These are phyloP conservation scores for Albophoma yamanashiensis DNA, from an alignment of 2,329 filamentous ascomycete genomes.

Conservation along the genomic window DNA sequence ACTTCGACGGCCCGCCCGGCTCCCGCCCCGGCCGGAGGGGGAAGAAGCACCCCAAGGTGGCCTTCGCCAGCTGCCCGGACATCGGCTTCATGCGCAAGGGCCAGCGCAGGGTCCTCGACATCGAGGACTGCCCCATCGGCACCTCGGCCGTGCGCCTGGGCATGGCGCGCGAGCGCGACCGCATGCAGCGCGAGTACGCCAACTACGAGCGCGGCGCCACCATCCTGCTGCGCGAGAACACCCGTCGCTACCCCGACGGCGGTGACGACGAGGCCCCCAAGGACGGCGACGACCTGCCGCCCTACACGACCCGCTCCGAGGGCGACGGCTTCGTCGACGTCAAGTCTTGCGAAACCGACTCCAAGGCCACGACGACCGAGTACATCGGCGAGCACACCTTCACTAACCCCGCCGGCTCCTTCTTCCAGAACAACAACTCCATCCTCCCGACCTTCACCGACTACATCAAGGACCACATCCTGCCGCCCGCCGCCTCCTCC, in stretches of 20 bases:
- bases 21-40: slow-evolving; percentile 36
- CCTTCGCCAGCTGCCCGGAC: slow-evolving; percentile 56
- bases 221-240: slow-evolving; percentile 79
- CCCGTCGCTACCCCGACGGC: slow-evolving; percentile 50
- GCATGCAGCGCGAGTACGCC: slow-evolving; percentile 58
- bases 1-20: slow-evolving; percentile 72
- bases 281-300: slow-evolving; percentile 12
- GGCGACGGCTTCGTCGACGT: slow-evolving; percentile 53
- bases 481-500: slow-evolving; percentile 41
- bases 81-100: slow-evolving; percentile 90
- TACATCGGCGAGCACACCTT: slow-evolving; percentile 81
- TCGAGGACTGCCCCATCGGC: slow-evolving; percentile 94
- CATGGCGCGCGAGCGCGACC: slow-evolving; percentile 66
- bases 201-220: slow-evolving; percentile 78
- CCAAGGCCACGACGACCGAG: slow-evolving; percentile 73
- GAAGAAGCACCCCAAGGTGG: slow-evolving; percentile 33
- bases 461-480: slow-evolving; percentile 73
- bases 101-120: slow-evolving; percentile 71
- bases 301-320: slow-evolving; percentile 36
- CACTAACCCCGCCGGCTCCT: slow-evolving; percentile 82
- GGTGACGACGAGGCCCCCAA: slow-evolving; percentile 7
- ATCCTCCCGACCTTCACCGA: slow-evolving; percentile 80
- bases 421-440: slow-evolving; percentile 99
- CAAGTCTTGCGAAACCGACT: slow-evolving; percentile 84
- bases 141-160: slow-evolving; percentile 76